Percentiles rank a stretch among this genome's conserved stretches.
These are phyloP conservation scores for Alternaria sp. DNA, from an alignment of 2,329 filamentous ascomycete genomes.

Conservation along the genomic window DNA sequence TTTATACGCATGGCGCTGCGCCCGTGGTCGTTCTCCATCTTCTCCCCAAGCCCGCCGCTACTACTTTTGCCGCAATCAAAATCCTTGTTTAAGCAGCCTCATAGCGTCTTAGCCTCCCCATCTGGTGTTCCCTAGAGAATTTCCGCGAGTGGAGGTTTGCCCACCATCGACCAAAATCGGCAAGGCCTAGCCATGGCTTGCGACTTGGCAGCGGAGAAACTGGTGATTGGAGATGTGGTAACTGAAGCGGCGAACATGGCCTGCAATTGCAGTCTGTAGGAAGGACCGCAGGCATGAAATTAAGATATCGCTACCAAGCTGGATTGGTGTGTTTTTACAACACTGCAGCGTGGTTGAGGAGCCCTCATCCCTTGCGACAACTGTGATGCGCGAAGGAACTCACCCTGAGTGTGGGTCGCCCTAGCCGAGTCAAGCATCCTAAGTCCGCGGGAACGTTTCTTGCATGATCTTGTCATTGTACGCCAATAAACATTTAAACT, in stretches of 20 bases:
- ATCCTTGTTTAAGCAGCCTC: slow-evolving; percentile 25
- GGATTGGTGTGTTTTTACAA: not conserved
- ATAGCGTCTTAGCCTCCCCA: slow-evolving; percentile 21
- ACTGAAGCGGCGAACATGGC: not conserved
- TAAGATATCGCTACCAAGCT: not conserved
- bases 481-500: not conserved
- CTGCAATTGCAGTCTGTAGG: not conserved
- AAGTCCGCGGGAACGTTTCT: slow-evolving; percentile 5
- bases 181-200: slow-evolving; percentile 18
- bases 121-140: slow-evolving; percentile 22
- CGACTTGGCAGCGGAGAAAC: slow-evolving; percentile 37
- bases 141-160: slow-evolving; percentile 26
- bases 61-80: slow-evolving; percentile 22
- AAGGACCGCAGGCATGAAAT: not conserved
- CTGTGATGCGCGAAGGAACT: not conserved
- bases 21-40: not conserved
- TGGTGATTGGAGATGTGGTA: slow-evolving; percentile 30
- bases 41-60: slow-evolving; percentile 10
- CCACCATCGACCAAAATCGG: slow-evolving; percentile 21
- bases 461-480: not conserved
- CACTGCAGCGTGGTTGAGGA: not conserved
- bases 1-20: slow-evolving; percentile 17
- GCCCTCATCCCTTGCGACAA: not conserved
- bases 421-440: slow-evolving; percentile 7
- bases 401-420: not conserved